Evolutionary conservation across 495 filamentous ascomycete species (phyloP).

Genomic region (Tuber brumale): DNA sequence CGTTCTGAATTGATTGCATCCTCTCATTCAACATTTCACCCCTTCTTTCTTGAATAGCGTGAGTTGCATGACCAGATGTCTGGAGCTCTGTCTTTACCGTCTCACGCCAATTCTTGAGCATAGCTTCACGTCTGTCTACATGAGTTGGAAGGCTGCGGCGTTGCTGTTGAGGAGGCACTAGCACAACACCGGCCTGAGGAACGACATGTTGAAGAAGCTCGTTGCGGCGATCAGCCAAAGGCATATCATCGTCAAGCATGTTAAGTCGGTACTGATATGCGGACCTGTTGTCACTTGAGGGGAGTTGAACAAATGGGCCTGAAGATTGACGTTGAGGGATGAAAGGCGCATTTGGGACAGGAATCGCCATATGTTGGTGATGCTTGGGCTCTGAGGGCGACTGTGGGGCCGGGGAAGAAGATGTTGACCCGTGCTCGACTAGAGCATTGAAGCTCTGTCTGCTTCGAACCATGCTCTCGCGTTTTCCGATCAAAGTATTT

Average conservation of each 20-base stretch:
- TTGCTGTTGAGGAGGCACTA: constrained; percentile 45
- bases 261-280: constrained; percentile 24
- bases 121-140: constrained; percentile 38
- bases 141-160: constrained; percentile 21
- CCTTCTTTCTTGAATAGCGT: constrained; percentile 44
- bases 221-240: constrained; percentile 62
- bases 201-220: constrained; percentile 48
- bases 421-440: constrained; percentile 31
- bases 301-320: constrained; percentile 6
- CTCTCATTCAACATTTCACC: constrained; percentile 47
- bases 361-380: constrained; percentile 23
- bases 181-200: constrained; percentile 16
- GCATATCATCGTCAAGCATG: constrained; percentile 60
- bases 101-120: constrained; percentile 69
- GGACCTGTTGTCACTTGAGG: constrained; percentile 10
- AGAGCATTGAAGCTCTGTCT: constrained; percentile 45
- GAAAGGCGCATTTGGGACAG: background rate
- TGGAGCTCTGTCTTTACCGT: constrained; percentile 60
- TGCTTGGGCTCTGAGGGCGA: constrained; percentile 36
- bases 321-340: constrained; percentile 37
- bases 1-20: constrained; percentile 26
- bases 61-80: constrained; percentile 45
- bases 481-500: constrained; percentile 57
- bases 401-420: constrained; percentile 28
- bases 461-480: constrained; percentile 55